Base-by-base conservation (phyloP, 169 alveolate species). In the Eimeria necatrix region DNA sequence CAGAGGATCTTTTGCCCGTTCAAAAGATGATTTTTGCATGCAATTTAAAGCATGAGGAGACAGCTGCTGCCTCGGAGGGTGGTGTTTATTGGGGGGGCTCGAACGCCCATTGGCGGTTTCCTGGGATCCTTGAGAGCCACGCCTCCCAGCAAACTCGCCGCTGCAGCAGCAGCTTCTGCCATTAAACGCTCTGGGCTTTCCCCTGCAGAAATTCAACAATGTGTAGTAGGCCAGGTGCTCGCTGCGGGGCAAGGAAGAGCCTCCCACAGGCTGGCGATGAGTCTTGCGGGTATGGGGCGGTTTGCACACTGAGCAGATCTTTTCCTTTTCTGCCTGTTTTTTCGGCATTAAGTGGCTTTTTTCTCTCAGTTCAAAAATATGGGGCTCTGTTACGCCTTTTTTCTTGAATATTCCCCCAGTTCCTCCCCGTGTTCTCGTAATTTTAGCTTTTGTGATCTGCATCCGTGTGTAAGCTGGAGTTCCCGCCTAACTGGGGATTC, bases 151-250 rank as follows among this genome's bases (percentile, higher is more conserved):
- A 61, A 88, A 48, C 92, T 95, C 20, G 97, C 93, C 5, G 71
- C 95, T 46, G 64, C 90, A 10, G 96, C 97, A 7, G 90, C 94
- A 9, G 70, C 61, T 1, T 94, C 93, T 24, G 96, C 97, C 49
- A 51, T 96, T n/a, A 59, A 53, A 4, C 52, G 83, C 32, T 76
- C 97, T 46, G 88, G 93, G 0, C n/a, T 96, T 41, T 94, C 61
- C 9, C 95, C 94, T 48, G 81, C 26, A 18, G 89, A 96, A 51
- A 93, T 96, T 59, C 95, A 95, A 71, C 97, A 95, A 22, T 95
- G 96, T 22, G 76, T 95, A 24, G 80, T 97, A 94, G 98, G 98
- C 56, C 95, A 94, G 60, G 97, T 94, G 46, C 68, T 96, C n/a
- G 46, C 60, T 26, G 96, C 97, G 46, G 98, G 97, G 1, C 48